Base-by-base conservation (phyloP, 306 rosid genomes). In the Begonia masoniana region DNA sequence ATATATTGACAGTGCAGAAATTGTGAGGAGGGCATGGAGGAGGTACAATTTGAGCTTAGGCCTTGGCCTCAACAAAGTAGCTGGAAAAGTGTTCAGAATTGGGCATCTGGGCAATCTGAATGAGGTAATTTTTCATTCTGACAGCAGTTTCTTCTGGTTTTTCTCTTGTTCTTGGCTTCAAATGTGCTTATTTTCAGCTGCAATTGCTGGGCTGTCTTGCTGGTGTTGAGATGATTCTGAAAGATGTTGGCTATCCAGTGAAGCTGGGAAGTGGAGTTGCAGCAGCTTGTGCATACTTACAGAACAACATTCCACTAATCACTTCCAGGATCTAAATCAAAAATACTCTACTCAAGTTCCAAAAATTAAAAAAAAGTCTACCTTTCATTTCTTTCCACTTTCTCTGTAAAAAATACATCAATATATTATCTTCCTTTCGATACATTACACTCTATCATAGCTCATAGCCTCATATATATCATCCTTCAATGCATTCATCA, bases 161-260 rank as follows among this genome's bases (percentile, higher is more conserved):
- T 16, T 16, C 13, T 17, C 5, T 41, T 65, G 39, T 43, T 13
- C 6, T 26, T 1, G 35, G 35, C 6, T 26, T 26, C 4, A 26
- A 26, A 26, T 26, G 35, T 26, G 35, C 35, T 26, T 26, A 6
- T 26, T 26, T 26, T 26, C 95, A 92, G 99, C 71, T 86, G 77
- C 99, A 92, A 92, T 71, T 92, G 60, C 61, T 92, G 87, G 99
- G 95, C 5, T 79, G 88, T 79, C 93, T 92, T 71, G 93, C 95
- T 81, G 99, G 99, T 63, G 99, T 92, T 71, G 99, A 92, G 82
- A 86, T 92, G 96, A 70, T 92, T 39, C 96, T 92, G 10, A 83
- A 68, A 70, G 99, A 92, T 56, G 96, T 86, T 54, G 96, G 99
- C 0, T 92, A 86, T 70, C 96, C 99, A 24, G 83, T 92, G 10